Evolutionary conservation across 257 asterid species (phyloP).

Genomic region (Rauvolfia tetraphylla): DNA sequence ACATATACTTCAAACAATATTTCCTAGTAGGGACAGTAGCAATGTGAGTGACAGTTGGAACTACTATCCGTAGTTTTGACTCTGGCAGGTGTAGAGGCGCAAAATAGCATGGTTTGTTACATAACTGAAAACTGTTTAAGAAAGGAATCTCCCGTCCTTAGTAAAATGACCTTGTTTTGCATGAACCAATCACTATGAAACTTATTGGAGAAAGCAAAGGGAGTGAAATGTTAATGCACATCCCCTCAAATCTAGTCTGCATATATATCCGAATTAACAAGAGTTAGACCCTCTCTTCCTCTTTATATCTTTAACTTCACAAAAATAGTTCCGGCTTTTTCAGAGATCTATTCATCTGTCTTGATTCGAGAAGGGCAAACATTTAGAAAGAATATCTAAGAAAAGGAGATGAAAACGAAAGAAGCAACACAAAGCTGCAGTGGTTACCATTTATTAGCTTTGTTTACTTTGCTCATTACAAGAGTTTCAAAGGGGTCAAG

Average conservation of each 20-base stretch:
- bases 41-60: neutral
- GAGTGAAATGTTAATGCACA: constrained; percentile 3
- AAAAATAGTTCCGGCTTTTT: constrained; percentile 2
- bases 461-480: constrained; percentile 7
- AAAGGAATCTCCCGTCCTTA: constrained; percentile 33
- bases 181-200: neutral
- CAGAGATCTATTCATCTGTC: constrained; percentile 15
- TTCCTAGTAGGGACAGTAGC: neutral
- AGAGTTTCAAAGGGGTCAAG: constrained; percentile 22
- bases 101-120: constrained; percentile 33
- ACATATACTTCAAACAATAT: neutral
- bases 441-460: neutral
- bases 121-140: constrained; percentile 52
- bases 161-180: neutral
- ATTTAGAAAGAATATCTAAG: neutral
- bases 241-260: neutral
- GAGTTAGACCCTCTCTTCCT: constrained; percentile 1
- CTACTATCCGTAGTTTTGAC: constrained; percentile 16
- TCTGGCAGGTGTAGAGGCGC: constrained; percentile 16
- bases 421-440: neutral
- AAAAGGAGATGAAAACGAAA: constrained; percentile 9
- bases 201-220: constrained; percentile 6
- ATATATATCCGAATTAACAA: neutral
- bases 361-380: constrained; percentile 7
- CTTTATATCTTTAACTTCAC: constrained; percentile 7